Evolutionary conservation across 345 rosid genomes (phyloP).

Genomic region (Citrus sp.): DNA sequence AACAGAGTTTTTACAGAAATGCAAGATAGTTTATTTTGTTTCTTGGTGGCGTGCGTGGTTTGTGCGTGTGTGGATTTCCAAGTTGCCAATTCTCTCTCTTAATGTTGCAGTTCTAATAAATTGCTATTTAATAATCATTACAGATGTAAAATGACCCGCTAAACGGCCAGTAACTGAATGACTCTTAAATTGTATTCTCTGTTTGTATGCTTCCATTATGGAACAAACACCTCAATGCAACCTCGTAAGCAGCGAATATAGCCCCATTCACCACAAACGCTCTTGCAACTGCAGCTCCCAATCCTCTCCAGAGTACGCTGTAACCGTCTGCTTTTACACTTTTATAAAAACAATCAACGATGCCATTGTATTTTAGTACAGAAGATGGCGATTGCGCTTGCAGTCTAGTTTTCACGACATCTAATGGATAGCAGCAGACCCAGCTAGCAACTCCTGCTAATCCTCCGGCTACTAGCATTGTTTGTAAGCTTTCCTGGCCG

Average conservation of each 20-base stretch:
- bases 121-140: not conserved
- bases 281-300: slow-evolving; percentile 94
- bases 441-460: slow-evolving; percentile 94
- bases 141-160: not conserved
- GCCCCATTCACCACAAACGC: slow-evolving; percentile 96
- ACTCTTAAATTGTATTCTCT: slow-evolving; percentile 30
- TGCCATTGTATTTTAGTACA: slow-evolving; percentile 48
- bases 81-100: not conserved
- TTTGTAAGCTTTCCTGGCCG: slow-evolving; percentile 61
- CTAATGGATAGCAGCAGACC: slow-evolving; percentile 83
- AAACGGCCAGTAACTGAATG: not conserved
- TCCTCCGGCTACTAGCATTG: slow-evolving; percentile 85
- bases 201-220: slow-evolving; percentile 41
- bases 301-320: slow-evolving; percentile 77
- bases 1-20: not conserved
- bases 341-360: slow-evolving; percentile 57
- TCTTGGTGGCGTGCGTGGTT: not conserved
- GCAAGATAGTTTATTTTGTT: not conserved
- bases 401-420: slow-evolving; percentile 83
- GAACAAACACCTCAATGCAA: slow-evolving; percentile 77
- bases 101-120: no score
- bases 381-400: slow-evolving; percentile 53
- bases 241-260: slow-evolving; percentile 79
- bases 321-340: slow-evolving; percentile 69
- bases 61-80: not conserved